Percentiles rank a stretch among this genome's conserved stretches.
Conservation (phyloP, 257 asterid species). For the Solanum pimpinellifolium region DNA sequence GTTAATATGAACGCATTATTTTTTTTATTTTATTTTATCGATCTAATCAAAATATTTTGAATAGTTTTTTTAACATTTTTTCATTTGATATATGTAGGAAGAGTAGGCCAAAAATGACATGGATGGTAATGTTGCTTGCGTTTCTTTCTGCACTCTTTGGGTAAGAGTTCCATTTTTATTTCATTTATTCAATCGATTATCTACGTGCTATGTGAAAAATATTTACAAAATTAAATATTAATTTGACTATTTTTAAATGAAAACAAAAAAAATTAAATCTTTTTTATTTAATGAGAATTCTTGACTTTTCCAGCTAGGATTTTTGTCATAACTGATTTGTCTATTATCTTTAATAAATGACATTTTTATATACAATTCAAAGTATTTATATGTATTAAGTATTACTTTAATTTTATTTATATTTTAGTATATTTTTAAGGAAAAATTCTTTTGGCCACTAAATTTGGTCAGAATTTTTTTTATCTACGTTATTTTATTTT, state of each 20-base stretch:
- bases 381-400: background rate
- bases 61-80: too few species aligned
- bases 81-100: conserved; percentile 16
- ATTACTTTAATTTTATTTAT: too few species aligned
- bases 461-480: too few species aligned
- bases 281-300: background rate
- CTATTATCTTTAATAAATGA: background rate
- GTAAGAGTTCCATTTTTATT: conserved; percentile 6
- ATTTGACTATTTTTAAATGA: background rate
- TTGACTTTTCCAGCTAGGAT: background rate
- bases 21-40: background rate
- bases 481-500: too few species aligned
- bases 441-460: too few species aligned
- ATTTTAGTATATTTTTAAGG: too few species aligned
- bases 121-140: conserved; percentile 34
- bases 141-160: conserved; percentile 36
- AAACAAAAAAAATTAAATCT: background rate
- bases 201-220: background rate
- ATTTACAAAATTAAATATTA: background rate
- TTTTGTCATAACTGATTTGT: background rate
- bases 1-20: too few species aligned
- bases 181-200: background rate
- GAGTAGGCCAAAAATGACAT: conserved; percentile 32
- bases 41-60: background rate
- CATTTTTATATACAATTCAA: background rate